A percentile compares a stretch with the other conserved stretches of the same genome.
phyloP scores from a whole-genome alignment of 108 stramenopile species.

The Chaetoceros muelleri region DNA sequence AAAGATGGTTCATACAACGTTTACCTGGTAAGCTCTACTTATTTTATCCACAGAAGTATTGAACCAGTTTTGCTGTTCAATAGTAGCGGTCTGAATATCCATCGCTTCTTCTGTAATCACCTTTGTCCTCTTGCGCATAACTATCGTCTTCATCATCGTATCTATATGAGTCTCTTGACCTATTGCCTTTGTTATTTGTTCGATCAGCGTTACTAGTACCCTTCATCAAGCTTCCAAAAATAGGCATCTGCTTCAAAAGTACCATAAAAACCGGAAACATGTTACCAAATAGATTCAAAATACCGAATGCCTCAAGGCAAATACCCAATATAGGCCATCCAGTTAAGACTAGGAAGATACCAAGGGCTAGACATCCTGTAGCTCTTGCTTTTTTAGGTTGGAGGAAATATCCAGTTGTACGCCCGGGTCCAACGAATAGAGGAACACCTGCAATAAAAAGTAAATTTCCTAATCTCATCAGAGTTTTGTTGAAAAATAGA shows the following conservation, averaged over 20 bases:
- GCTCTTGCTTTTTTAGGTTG: conserved; percentile 80
- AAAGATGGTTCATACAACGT: no score
- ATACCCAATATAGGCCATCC: conserved; percentile 88
- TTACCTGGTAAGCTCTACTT: no score
- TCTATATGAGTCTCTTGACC: conserved; percentile 13
- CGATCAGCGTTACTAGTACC: no score
- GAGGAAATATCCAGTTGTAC: conserved; percentile 78
- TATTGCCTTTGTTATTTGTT: conserved; percentile 8
- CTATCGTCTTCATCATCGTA: conserved; percentile 12
- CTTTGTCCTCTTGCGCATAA: conserved; percentile 12
- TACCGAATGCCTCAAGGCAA: conserved; percentile 79
- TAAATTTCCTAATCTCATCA: conserved; percentile 89
- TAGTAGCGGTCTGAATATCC: background rate
- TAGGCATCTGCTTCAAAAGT: conserved; percentile 58
- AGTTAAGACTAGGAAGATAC: conserved; percentile 76
- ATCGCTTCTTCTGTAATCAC: background rate
- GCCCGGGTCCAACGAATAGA: conserved; percentile 82
- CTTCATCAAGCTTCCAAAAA: conserved; percentile 54
- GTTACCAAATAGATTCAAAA: conserved; percentile 91
- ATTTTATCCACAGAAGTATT: no score
- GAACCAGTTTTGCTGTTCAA: background rate
- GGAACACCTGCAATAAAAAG: conserved; percentile 75
- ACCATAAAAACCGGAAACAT: conserved; percentile 76
- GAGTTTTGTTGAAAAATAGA: conserved; percentile 90
- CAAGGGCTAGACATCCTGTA: conserved; percentile 63